Conservation (phyloP, 2,329 filamentous ascomycete genomes). For the Colletotrichum aenigma region DNA sequence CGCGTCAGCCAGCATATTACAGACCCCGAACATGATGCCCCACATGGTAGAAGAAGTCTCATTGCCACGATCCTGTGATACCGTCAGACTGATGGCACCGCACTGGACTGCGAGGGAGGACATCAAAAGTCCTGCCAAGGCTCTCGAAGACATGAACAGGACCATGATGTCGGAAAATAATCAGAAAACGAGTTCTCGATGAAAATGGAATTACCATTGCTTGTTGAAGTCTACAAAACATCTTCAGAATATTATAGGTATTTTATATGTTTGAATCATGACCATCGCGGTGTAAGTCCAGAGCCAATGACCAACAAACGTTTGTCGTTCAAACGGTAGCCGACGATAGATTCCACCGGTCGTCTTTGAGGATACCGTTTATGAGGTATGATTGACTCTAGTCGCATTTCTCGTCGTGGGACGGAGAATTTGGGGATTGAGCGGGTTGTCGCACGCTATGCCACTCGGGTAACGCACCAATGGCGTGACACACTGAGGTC, state of each 20-base stretch:
- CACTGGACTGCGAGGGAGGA: neutral
- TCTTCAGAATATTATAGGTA: neutral
- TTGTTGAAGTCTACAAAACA: neutral
- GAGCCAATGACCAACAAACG: neutral
- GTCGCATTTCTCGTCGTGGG: neutral
- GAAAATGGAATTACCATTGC: neutral
- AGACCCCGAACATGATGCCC: neutral
- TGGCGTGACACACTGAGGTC: neutral
- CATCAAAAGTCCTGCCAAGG: neutral
- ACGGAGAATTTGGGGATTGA: neutral
- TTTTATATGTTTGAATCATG: neutral
- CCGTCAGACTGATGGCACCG: neutral
- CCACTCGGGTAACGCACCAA: neutral
- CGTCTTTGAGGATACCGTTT: neutral
- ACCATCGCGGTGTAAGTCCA: neutral
- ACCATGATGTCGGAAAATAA: neutral
- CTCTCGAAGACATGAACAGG: neutral
- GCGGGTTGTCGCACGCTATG: neutral
- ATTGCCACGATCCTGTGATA: neutral
- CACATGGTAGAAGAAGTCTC: neutral
- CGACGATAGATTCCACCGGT: neutral
- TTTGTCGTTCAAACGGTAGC: neutral
- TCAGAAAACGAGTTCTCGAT: neutral
- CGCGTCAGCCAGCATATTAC: neutral
- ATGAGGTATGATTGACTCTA: neutral